These are phyloP conservation scores for Blastocystis hominis DNA, from an alignment of 352 stramenopile species.

Conservation along the genomic window DNA sequence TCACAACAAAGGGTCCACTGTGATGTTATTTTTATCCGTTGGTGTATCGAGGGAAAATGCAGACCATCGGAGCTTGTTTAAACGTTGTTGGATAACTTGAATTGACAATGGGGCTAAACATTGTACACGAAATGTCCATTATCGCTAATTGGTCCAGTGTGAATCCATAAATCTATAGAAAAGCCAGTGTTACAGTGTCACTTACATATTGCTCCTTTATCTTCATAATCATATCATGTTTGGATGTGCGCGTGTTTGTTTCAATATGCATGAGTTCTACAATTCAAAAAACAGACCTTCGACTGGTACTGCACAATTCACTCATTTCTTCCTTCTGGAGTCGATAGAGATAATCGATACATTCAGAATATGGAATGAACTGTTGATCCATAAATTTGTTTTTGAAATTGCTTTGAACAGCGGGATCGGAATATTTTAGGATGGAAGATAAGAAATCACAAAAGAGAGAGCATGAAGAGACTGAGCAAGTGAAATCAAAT, in stretches of 20 bases:
- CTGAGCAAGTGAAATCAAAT: not conserved
- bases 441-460: not conserved
- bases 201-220: slow-evolving; percentile 42
- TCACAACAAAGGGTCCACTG: not conserved
- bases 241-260: not conserved
- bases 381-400: not conserved
- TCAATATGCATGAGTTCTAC: slow-evolving; percentile 30
- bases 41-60: not conserved
- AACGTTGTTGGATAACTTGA: not conserved
- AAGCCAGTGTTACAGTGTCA: not conserved
- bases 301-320: not conserved
- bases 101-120: not conserved
- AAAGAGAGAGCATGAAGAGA: not conserved
- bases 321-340: slow-evolving; percentile 20
- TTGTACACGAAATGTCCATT: slow-evolving; percentile 14
- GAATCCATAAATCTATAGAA: not conserved
- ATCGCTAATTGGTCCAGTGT: slow-evolving; percentile 17
- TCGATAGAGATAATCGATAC: slow-evolving; percentile 35
- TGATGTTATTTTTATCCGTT: not conserved
- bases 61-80: slow-evolving; percentile 19
- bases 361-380: slow-evolving; percentile 14
- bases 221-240: slow-evolving; percentile 1
- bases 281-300: not conserved
- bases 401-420: not conserved
- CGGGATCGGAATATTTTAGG: not conserved